Base-by-base conservation (phyloP, 768 basidiomycete genomes). In the Roridomyces roridus region DNA sequence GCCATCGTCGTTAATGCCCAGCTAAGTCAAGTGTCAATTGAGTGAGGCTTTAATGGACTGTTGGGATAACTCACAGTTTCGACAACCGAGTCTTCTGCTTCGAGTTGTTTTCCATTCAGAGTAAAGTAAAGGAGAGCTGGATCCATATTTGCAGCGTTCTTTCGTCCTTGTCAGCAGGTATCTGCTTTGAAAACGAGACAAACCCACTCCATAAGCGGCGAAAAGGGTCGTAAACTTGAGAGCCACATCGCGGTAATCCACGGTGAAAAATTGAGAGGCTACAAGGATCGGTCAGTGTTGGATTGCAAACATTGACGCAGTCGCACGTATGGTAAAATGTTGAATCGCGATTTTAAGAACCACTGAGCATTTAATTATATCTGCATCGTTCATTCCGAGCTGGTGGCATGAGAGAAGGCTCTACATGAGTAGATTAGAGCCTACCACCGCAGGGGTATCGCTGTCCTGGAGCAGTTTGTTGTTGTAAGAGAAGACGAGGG, bases 401-500 rank as follows among this genome's bases (percentile, higher is more conserved):
- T 58, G 15, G 35, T 35, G 7, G 21, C 10, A 4, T 17, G 45
- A 31, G 26, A 20, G 6, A 29, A 23, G 2, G 24, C 31, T 29
- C 23, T 24, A 9, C 28, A 18, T 6, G 2, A 6, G 34, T 1
- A 10, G 3, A 10, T n/a, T 8, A 17, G 8, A 14, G n/a, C 52
- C 15, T 42, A 53, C 46, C 12, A 8, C 12, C 3, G 17, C 31
- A 25, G 57, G 57, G 36, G 57, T 46, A 14, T 59, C 51, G 1
- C 39, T 21, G 35, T 59, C 57, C 28, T 53, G 31, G 2, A 59
- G 40, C 50, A 44, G 53, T 23, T 28, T 34, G 1, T 20, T 20
- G 4, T 53, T 44, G 44, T 59, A 59, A 14, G 40, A 59, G 39
- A 59, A 59, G 3, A 17, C 46, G 20, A 59, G 41, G 18, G 37